Base-by-base conservation (phyloP, 352 stramenopile species). In the Pythium coloratum region DNA sequence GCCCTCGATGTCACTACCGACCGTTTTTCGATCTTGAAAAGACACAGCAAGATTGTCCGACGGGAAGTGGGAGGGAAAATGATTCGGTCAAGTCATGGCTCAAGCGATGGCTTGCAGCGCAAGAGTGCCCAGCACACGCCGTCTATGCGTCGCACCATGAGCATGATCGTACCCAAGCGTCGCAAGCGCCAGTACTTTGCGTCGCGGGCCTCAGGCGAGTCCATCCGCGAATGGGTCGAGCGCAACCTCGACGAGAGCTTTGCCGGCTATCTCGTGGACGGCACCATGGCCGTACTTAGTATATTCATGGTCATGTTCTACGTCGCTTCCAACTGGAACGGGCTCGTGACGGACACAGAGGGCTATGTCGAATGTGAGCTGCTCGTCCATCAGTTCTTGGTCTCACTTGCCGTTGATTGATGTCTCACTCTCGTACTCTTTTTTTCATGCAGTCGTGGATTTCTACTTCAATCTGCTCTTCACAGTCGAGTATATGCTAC, bases 201-300 rank as follows among this genome's bases (percentile, higher is more conserved):
- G 3, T 51, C 67, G 32, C 70, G 76, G 34, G 69, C 73, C 28
- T 66, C 70, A 1, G 84, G 73, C 14, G 86, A 94, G 57, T 67
- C 68, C 2, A 53, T 86, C 14, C 83, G 81, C 18, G 78, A 89
- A 49, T 94, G 81, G 80, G 72, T 90, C 53, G 82, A 90, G 32
- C 82, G 86, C 46, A 94, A 90, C 51, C 78, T 92, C 10, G 81
- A 91, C 66, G 84, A 84, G 36, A 89, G 83, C 32, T 77, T 80
- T 12, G 76, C 71, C 6, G 82, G 77, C 14, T 87, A 62, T 54
- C 38, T 75, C 36, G 67, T 85, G 28, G 72, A 82, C 16, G 40
- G 65, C 2, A 54, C 70, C 7, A 87, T 89, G 71, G 78, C 79
- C 6, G 36, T 84, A 9, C 63, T 91, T 9, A 90, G 83, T 62